Conservation (phyloP, 768 basidiomycete genomes). For the Tubosaeta sp. region DNA sequence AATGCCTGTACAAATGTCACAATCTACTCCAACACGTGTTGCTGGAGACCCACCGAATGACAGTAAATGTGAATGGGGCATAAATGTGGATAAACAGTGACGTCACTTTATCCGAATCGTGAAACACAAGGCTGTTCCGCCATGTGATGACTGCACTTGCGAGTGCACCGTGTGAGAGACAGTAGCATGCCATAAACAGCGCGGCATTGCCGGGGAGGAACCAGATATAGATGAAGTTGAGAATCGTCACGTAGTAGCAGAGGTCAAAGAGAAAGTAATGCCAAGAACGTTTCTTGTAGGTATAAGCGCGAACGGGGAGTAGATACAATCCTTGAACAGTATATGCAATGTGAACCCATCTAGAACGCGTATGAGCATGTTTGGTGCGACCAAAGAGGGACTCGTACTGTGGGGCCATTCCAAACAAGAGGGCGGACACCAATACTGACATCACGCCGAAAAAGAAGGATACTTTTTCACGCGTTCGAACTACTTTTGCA, state of each 20-base stretch:
- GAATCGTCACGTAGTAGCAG: constrained; percentile 90
- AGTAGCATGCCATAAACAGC: constrained; percentile 90
- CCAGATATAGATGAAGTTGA: constrained; percentile 93
- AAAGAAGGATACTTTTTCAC: constrained; percentile 88
- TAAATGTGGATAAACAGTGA: constrained; percentile 95
- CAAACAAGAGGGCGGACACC: constrained; percentile 80
- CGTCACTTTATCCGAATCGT: constrained; percentile 94
- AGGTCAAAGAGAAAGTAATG: constrained; percentile 93
- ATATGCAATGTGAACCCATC: constrained; percentile 88
- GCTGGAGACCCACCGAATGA: constrained; percentile 63
- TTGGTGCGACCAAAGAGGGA: constrained; percentile 1
- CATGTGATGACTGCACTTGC: constrained; percentile 96
- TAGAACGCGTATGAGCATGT: constrained; percentile 27
- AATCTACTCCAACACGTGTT: neutral
- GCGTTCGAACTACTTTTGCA: constrained; percentile 77
- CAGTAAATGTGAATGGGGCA: constrained; percentile 84
- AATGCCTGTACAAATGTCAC: constrained; percentile 55
- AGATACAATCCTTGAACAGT: constrained; percentile 74
- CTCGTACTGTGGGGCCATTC: constrained; percentile 77
- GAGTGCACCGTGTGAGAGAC: constrained; percentile 84
- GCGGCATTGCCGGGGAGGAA: constrained; percentile 69
- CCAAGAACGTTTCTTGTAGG: constrained; percentile 89
- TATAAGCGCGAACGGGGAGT: constrained; percentile 77
- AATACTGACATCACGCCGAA: constrained; percentile 89
- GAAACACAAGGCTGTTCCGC: constrained; percentile 98